A percentile compares a stretch with the other conserved stretches of the same genome.
phyloP scores from a whole-genome alignment of 2,329 filamentous ascomycete species.

The Diatrype stigma region DNA sequence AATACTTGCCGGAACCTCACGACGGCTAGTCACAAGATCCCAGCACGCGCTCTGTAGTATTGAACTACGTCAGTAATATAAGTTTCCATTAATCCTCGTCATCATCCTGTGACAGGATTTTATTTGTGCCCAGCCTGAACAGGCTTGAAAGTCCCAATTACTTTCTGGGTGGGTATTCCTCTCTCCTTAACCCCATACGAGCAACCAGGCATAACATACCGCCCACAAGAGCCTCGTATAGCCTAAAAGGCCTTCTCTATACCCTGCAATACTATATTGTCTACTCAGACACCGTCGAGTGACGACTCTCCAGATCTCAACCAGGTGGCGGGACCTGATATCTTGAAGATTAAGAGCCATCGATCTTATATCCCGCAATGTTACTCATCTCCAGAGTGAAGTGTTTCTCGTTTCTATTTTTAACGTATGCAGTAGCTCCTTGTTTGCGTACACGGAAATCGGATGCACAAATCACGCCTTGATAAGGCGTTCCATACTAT shows the following conservation, averaged over 20 bases:
- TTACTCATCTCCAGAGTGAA: not conserved
- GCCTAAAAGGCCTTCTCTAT: not conserved
- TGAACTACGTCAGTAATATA: too few relatives aligned
- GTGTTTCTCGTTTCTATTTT: not conserved
- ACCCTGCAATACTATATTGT: not conserved
- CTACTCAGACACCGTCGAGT: not conserved
- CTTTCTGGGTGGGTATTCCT: too few relatives aligned
- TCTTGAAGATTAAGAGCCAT: not conserved
- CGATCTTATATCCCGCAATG: not conserved
- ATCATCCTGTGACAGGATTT: too few relatives aligned
- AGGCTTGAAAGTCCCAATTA: too few relatives aligned
- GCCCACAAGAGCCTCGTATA: not conserved
- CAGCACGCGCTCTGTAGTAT: too few relatives aligned
- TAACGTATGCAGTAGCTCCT: not conserved
- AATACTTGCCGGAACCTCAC: too few relatives aligned
- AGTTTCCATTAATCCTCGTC: too few relatives aligned
- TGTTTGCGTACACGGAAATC: not conserved
- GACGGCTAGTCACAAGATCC: too few relatives aligned
- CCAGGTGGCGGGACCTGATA: not conserved
- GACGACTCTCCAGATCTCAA: not conserved
- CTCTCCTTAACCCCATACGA: too few relatives aligned
- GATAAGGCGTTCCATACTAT: not conserved
- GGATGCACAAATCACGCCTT: not conserved
- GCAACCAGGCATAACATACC: too few relatives aligned
- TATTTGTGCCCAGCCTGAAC: too few relatives aligned